These are phyloP conservation scores for Penicillium cosmopolitanum DNA, from an alignment of 495 filamentous ascomycete species.

Conservation along the genomic window DNA sequence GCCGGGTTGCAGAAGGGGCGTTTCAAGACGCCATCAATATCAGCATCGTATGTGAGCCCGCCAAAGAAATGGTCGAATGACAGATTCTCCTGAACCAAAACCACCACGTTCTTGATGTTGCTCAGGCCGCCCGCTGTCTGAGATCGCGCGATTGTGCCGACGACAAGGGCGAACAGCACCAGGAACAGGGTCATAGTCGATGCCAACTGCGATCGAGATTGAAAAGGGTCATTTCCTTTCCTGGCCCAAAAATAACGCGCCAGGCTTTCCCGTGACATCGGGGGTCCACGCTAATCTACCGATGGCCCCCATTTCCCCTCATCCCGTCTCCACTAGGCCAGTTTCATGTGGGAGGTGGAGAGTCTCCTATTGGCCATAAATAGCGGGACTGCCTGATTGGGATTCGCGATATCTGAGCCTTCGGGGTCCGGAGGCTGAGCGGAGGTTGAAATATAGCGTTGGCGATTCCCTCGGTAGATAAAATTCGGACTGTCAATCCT, in stretches of 20 bases:
- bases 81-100: conserved; percentile 49
- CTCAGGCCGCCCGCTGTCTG: conserved; percentile 19
- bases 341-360: not conserved
- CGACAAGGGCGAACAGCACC: not conserved
- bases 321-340: not conserved
- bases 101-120: conserved; percentile 51
- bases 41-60: conserved; percentile 38
- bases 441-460: not conserved
- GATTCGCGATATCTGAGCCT: not conserved
- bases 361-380: not conserved
- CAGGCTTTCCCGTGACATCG: not conserved
- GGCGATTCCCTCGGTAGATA: no score
- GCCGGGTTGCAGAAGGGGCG: conserved; percentile 44
- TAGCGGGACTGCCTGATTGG: not conserved
- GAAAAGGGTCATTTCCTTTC: not conserved
- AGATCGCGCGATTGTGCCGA: not conserved
- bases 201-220: not conserved
- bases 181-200: conserved; percentile 5
- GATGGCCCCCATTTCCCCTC: not conserved
- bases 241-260: not conserved
- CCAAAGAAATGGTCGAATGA: conserved; percentile 50
- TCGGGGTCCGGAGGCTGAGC: not conserved
- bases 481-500: not conserved
- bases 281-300: not conserved
- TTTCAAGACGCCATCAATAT: conserved; percentile 41